These are phyloP conservation scores for Diaporthe longicolla DNA, from an alignment of 2,329 filamentous ascomycete genomes.

Conservation along the genomic window DNA sequence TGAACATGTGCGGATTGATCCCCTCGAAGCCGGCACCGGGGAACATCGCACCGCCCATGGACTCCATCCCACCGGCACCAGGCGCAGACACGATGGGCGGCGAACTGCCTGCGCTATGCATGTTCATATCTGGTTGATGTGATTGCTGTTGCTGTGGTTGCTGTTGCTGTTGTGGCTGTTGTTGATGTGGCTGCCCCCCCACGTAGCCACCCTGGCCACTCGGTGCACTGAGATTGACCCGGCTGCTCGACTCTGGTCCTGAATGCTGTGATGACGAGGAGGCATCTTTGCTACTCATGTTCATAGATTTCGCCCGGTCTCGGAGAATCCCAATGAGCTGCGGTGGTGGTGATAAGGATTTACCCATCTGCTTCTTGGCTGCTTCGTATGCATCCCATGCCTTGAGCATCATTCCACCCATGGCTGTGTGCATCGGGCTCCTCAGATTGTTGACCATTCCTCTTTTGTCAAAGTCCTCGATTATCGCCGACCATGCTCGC, in stretches of 20 bases:
- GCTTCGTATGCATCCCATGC: slow-evolving; percentile 72
- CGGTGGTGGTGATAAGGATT: slow-evolving; percentile 57
- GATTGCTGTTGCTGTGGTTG: background rate
- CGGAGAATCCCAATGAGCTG: slow-evolving; percentile 63
- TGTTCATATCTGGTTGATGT: slow-evolving; percentile 37
- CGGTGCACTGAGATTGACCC: slow-evolving; percentile 31
- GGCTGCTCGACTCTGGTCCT: slow-evolving; percentile 44
- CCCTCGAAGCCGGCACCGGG: slow-evolving; percentile 46
- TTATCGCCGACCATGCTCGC: slow-evolving; percentile 70
- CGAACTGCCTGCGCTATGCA: slow-evolving; percentile 40
- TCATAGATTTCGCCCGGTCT: slow-evolving; percentile 54
- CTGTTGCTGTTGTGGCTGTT: slow-evolving; percentile 28
- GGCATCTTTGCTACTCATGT: slow-evolving; percentile 38
- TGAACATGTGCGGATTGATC: slow-evolving; percentile 51
- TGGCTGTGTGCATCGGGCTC: slow-evolving; percentile 70
- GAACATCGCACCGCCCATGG: slow-evolving; percentile 43
- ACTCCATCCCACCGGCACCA: slow-evolving; percentile 27
- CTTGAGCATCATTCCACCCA: slow-evolving; percentile 71
- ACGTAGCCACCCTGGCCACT: slow-evolving; percentile 29
- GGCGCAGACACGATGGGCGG: slow-evolving; percentile 40
- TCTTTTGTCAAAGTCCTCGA: slow-evolving; percentile 67
- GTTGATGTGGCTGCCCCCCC: slow-evolving; percentile 9
- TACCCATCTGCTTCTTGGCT: slow-evolving; percentile 61
- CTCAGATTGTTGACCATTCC: slow-evolving; percentile 64
- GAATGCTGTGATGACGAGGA: slow-evolving; percentile 30